Percentiles rank a stretch among this genome's conserved stretches.
Evolutionary conservation across 306 rosid species (phyloP).

Genomic region (Vachellia collinsii): DNA sequence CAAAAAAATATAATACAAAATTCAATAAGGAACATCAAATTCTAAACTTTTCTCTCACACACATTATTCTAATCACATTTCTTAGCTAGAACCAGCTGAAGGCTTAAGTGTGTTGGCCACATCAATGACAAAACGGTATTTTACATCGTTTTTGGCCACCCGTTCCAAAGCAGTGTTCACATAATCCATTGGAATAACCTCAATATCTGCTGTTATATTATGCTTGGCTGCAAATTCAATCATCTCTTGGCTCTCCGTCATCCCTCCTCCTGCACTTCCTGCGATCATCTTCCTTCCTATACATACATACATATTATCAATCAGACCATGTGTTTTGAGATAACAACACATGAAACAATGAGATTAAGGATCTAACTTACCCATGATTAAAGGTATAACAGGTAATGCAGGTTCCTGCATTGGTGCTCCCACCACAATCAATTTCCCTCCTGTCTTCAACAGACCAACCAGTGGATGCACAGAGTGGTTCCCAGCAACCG

Average conservation of each 20-base stretch:
- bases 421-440: slow-evolving; percentile 49
- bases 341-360: no score
- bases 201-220: slow-evolving; percentile 27
- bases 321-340: no score
- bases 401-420: slow-evolving; percentile 33
- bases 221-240: slow-evolving; percentile 41
- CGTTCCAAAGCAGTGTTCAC: slow-evolving; percentile 39
- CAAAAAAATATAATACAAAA: no score
- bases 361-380: not conserved
- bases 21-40: no score
- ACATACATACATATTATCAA: no score
- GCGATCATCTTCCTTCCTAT: slow-evolving; percentile 35
- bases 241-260: slow-evolving; percentile 35
- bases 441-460: slow-evolving; percentile 46
- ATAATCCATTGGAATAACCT: slow-evolving; percentile 42
- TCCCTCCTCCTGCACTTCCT: slow-evolving; percentile 30
- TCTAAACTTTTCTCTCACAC: no score
- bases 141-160: slow-evolving; percentile 33
- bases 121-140: slow-evolving; percentile 45
- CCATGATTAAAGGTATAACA: slow-evolving; percentile 37
- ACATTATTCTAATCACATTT: no score
- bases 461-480: slow-evolving; percentile 37
- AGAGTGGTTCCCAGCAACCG: slow-evolving; percentile 48
- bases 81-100: not conserved
- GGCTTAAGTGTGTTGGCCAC: slow-evolving; percentile 22